These are phyloP conservation scores for Alternaria dauci DNA, from an alignment of 2,329 filamentous ascomycete species.

Conservation along the genomic window DNA sequence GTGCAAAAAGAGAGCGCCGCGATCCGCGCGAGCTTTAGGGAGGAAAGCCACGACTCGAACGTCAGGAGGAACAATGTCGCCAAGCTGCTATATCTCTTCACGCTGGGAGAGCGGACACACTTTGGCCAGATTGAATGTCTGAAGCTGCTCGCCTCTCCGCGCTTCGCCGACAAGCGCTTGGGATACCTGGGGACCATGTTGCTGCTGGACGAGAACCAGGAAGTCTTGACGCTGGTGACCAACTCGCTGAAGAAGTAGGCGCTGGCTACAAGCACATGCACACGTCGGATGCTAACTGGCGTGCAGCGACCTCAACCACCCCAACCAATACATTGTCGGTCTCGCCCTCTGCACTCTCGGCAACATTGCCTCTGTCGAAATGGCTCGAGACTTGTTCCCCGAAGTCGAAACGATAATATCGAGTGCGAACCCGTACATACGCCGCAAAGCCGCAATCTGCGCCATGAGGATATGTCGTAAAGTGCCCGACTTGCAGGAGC, in stretches of 20 bases:
- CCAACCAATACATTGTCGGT: constrained; percentile 98
- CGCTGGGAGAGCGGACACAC: constrained; percentile 94
- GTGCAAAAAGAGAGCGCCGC: constrained; percentile 99
- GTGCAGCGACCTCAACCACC: constrained; percentile 88
- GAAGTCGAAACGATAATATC: constrained; percentile 93
- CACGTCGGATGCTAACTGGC: constrained; percentile 22
- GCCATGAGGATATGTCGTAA: constrained; percentile 99
- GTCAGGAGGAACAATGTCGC: constrained; percentile 97
- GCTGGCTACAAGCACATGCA: too few species aligned
- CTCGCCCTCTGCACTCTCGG: constrained; percentile 94
- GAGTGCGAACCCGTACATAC: constrained; percentile 97
- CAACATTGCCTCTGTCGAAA: constrained; percentile 97
- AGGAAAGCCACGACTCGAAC: constrained; percentile 92
- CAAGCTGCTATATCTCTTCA: constrained; percentile 97
- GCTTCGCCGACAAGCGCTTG: constrained; percentile 96
- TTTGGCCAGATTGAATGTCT: constrained; percentile 99
- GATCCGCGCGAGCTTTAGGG: constrained; percentile 95
- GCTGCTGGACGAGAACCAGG: constrained; percentile 96
- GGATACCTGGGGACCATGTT: constrained; percentile 97
- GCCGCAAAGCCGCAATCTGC: constrained; percentile 96
- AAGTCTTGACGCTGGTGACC: constrained; percentile 94
- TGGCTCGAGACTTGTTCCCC: constrained; percentile 95
- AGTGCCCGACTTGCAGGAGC: constrained; percentile 95
- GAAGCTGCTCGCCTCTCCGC: constrained; percentile 93
- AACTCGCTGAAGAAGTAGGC: constrained; percentile 96